Evolutionary conservation across 2,329 filamentous ascomycete genomes (phyloP).

Genomic region (Cladosporium sp.): DNA sequence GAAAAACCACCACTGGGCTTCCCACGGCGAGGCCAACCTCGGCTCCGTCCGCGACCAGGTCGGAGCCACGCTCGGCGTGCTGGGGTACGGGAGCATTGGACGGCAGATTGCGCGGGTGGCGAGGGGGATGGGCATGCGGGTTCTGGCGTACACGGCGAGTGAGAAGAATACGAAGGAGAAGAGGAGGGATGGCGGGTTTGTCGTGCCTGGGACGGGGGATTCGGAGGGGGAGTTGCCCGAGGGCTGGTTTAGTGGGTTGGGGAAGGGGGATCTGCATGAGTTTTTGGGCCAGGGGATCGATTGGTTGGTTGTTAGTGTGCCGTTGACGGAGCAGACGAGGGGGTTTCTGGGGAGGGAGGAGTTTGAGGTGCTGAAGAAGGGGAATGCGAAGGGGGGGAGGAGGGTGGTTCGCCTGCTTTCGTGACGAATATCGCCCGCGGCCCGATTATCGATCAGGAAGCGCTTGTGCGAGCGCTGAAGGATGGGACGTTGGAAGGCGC

Average conservation of each 20-base stretch:
- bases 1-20: conserved; percentile 52
- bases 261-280: conserved; percentile 47
- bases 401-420: conserved; percentile 39
- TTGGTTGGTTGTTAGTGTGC: conserved; percentile 53
- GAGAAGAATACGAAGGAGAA: conserved; percentile 64
- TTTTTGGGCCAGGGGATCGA: conserved; percentile 56
- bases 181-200: conserved; percentile 60
- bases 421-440: conserved; percentile 70
- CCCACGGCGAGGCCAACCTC: conserved; percentile 26
- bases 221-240: conserved; percentile 51
- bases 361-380: conserved; percentile 38
- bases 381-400: conserved; percentile 24
- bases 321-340: conserved; percentile 53
- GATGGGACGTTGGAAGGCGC: conserved; percentile 59
- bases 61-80: conserved; percentile 55
- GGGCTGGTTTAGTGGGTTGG: conserved; percentile 55
- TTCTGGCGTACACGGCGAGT: conserved; percentile 71
- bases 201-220: conserved; percentile 64
- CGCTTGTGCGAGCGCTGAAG: conserved; percentile 59
- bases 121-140: conserved; percentile 57
- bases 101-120: conserved; percentile 45
- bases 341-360: conserved; percentile 53
- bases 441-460: conserved; percentile 56
- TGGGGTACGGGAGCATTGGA: conserved; percentile 61
- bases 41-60: conserved; percentile 52